Conservation (phyloP, 176 grass and related monocot species). For the Carex pumila region DNA sequence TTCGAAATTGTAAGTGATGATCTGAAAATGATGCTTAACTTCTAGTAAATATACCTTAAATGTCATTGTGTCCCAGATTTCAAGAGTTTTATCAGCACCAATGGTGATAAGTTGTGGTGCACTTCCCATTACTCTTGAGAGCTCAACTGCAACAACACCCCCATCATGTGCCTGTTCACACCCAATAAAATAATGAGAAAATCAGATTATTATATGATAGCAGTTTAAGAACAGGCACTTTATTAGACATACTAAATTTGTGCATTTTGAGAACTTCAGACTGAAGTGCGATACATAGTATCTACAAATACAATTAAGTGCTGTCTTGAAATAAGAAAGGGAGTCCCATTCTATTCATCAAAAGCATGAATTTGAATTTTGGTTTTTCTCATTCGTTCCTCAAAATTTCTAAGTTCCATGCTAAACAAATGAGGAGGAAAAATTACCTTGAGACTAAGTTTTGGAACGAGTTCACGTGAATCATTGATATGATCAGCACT, state of each 20-base stretch:
- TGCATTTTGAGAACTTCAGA: background rate
- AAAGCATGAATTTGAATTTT: background rate
- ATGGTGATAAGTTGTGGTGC: slow-evolving; percentile 97
- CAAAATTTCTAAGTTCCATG: background rate
- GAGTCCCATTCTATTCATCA: background rate
- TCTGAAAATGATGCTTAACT: background rate
- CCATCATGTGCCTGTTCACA: slow-evolving; percentile 80
- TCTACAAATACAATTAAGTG: background rate
- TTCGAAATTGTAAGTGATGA: background rate
- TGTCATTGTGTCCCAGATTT: slow-evolving; percentile 96
- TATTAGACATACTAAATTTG: background rate
- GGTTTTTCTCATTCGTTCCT: background rate
- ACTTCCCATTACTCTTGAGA: slow-evolving; percentile 92
- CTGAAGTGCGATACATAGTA: background rate
- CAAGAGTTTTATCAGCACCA: slow-evolving; percentile 96
- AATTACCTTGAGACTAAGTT: slow-evolving; percentile 89
- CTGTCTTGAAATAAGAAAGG: background rate
- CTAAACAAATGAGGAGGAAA: slow-evolving; percentile 1
- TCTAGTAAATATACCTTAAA: slow-evolving; percentile 60
- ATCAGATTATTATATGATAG: background rate
- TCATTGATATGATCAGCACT: slow-evolving; percentile 93
- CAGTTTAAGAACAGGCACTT: background rate
- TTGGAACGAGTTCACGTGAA: slow-evolving; percentile 87
- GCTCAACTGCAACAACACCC: slow-evolving; percentile 93
- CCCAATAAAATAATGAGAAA: background rate